Evolutionary conservation across 1,139 yeast genomes (phyloP), one percentile per base, ranked within the genome.

Genomic region (Nakaseomyces delphensis): DNA sequence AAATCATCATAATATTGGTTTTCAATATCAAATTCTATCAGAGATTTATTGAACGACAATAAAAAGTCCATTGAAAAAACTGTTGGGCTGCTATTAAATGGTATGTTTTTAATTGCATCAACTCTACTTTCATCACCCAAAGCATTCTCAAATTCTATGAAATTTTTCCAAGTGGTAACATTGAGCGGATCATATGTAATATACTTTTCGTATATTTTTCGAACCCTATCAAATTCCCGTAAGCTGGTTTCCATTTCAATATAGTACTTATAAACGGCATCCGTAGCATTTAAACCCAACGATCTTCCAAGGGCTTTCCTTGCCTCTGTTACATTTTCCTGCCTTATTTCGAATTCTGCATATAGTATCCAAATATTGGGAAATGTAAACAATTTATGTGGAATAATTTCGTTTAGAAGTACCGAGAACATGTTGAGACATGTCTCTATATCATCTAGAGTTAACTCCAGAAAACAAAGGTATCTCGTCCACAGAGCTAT

Each of bases 151-250:
- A 87, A 71, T 6, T 72, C 73, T 4, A 87, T 78, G 62, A 77
- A 86, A 10, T 71, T 70, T 4, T 73, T 48, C 81, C 86, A 77
- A 1, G 69, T 65, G 2, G 65, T 53, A 0, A 68, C 57, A 27
- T 64, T 53, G 3, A 60, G 48, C 1, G 86, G 71, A 48, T 72
- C 70, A 10, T 66, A 57, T 50, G 81, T 84, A 20, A 89, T 51
- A 67, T 76, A 76, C 53, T 76, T 79, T 49, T 82, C 84, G 56
- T 77, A 87, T 6, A 91, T 57, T 53, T 65, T 75, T 31, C 97
- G 68, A 9, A 83, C 87, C 33, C 96, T 66, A 48, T 82, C 94
- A 70, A 82, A 81, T 53, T 83, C 87, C 24, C 82, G 83, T 39
- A 84, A 55, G 40, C 65, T 64, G 28, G 65, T 56, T 46, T 72